phyloP scores from a whole-genome alignment of 352 stramenopile species.

The Pythium scleroteichum region DNA sequence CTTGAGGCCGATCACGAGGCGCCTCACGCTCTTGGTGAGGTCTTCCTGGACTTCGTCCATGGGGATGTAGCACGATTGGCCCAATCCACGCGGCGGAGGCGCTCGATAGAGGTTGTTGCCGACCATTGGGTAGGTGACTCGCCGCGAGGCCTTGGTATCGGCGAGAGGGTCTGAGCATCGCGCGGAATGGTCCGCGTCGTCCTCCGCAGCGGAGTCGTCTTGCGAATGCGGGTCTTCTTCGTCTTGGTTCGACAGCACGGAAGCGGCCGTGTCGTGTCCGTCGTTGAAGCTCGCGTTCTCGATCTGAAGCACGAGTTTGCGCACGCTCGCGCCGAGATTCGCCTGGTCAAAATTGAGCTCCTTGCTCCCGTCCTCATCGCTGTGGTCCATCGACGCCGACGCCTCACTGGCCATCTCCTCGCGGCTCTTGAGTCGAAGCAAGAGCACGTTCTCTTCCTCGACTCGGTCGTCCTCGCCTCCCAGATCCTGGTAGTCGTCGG shows the following conservation, averaged over 20 bases:
- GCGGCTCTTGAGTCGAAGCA: neutral
- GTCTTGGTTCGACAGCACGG: constrained; percentile 42
- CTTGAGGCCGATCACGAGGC: constrained; percentile 75
- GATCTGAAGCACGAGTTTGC: constrained; percentile 52
- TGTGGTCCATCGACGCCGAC: neutral
- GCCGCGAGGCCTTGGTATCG: neutral
- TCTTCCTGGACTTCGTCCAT: constrained; percentile 59
- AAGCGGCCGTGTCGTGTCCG: constrained; percentile 2
- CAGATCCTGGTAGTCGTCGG: constrained; percentile 29
- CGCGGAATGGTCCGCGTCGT: constrained; percentile 1
- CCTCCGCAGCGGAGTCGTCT: constrained; percentile 13
- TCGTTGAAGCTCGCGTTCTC: constrained; percentile 43
- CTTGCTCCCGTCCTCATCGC: constrained; percentile 5
- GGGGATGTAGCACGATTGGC: constrained; percentile 28
- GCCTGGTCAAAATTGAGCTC: constrained; percentile 48
- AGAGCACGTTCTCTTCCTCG: constrained; percentile 20
- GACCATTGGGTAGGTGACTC: constrained; percentile 21
- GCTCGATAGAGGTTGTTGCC: neutral
- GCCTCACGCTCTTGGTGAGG: constrained; percentile 72
- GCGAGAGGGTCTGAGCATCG: constrained; percentile 19
- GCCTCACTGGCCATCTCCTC: neutral
- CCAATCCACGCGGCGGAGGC: neutral
- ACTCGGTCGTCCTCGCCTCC: no score
- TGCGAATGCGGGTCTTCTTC: constrained; percentile 26
- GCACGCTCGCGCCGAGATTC: constrained; percentile 48